Base-by-base conservation (phyloP, 805 yeast species). In the Myxozyma monticola region DNA sequence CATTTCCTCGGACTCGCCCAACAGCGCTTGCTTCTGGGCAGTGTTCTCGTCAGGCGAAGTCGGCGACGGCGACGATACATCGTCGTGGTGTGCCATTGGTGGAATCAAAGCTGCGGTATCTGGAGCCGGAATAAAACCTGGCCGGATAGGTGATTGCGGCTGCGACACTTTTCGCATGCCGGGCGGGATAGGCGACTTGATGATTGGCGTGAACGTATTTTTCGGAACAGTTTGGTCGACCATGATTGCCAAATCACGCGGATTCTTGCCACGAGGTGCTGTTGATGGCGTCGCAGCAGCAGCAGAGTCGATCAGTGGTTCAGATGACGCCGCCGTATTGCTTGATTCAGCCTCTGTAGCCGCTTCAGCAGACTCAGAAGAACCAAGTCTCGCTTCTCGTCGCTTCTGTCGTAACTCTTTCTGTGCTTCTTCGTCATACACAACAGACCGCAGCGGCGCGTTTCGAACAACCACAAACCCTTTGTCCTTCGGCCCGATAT, bases 391-490 rank as follows among this genome's bases (percentile, higher is more conserved):
- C n/a, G n/a, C n/a, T n/a, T n/a, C n/a, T n/a, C n/a, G n/a, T n/a
- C n/a, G n/a, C n/a, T n/a, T n/a, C n/a, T n/a, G n/a, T 33, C 15
- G 8, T 8, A 8, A n/a, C 20, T 33, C 15, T 8, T n/a, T 33
- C 15, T 36, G 25, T 4, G 14, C 12, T 10, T 29, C 25, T 21
- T 10, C 44, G n/a, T 29, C 44, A 25, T 29, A 17, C 21, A 8
- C 42, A 18, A 43, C 51, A 2, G 51, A 34, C 21, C 49, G 24
- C 24, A 59, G 24, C 2, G 63, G 63, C 28, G 48, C 40, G 30
- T 55, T 57, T 8, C 63, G 51, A 21, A 60, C 60, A 17, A 60
- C 63, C 17, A 60, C 62, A 45, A 60, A 60, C 17, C 60, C 62
- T 15, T 51, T 40, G 22, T 40, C 37, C 37, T 42, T 36, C 7